phyloP scores from a whole-genome alignment of 371 early-diverging fungal species.

The Batkoa obscura region DNA sequence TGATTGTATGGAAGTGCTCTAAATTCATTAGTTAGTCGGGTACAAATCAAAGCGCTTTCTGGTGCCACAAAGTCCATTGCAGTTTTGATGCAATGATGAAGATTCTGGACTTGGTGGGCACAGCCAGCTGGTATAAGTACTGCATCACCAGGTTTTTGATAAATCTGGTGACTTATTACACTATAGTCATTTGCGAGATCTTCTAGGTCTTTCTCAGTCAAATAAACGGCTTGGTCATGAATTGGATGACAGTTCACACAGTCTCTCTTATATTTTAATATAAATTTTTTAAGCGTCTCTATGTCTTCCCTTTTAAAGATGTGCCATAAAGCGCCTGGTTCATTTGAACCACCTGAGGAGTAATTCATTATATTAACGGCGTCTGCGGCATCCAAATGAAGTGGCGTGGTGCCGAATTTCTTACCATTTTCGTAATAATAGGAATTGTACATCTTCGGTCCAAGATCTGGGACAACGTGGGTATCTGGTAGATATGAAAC shows the following conservation, averaged over 20 bases:
- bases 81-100: constrained; percentile 33
- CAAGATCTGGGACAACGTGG: constrained; percentile 39
- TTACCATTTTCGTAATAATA: constrained; percentile 14
- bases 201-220: constrained; percentile 20
- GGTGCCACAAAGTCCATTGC: constrained; percentile 57
- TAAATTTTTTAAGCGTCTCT: constrained; percentile 13
- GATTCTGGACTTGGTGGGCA: constrained; percentile 51
- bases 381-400: constrained; percentile 55
- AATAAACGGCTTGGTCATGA: constrained; percentile 34
- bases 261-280: constrained; percentile 11
- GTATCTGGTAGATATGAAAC: constrained; percentile 27
- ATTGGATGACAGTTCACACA: no score
- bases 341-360: not conserved
- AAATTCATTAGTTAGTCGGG: constrained; percentile 6
- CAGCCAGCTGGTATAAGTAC: constrained; percentile 61
- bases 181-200: constrained; percentile 18
- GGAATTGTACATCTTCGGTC: constrained; percentile 57
- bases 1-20: constrained; percentile 2
- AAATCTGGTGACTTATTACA: constrained; percentile 24
- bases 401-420: constrained; percentile 32
- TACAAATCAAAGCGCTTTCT: constrained; percentile 15
- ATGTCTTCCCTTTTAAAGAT: constrained; percentile 29
- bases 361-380: constrained; percentile 50
- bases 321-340: constrained; percentile 41
- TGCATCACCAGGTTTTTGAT: constrained; percentile 42